Conservation (phyloP, 2,329 filamentous ascomycete genomes). For the Aureobasidium sp. region DNA sequence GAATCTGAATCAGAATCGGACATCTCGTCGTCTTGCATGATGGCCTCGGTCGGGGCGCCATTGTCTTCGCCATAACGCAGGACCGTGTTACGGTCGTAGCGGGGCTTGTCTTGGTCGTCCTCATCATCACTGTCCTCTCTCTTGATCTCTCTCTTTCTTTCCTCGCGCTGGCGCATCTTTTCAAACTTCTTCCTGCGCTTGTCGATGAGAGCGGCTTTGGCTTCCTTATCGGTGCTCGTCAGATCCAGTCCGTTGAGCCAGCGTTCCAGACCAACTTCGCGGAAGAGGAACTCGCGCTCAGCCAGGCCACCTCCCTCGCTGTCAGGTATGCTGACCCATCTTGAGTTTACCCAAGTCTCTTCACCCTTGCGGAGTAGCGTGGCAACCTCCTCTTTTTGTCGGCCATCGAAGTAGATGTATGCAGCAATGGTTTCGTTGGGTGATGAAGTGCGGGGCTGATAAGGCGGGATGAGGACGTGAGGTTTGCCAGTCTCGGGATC, state of each 20-base stretch:
- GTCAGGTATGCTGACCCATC: conserved; percentile 92
- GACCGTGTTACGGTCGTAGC: conserved; percentile 44
- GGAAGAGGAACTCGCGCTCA: conserved; percentile 93
- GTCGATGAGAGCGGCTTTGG: conserved; percentile 67
- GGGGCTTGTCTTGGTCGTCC: conserved; percentile 37
- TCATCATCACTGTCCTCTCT: conserved; percentile 46
- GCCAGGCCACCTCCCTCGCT: conserved; percentile 88
- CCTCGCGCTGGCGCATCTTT: conserved; percentile 48
- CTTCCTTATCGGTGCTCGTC: conserved; percentile 58
- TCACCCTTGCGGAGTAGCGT: conserved; percentile 86
- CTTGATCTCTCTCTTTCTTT: conserved; percentile 76
- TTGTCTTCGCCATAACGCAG: conserved; percentile 75
- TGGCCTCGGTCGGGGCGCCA: conserved; percentile 62
- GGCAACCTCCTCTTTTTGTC: conserved; percentile 92
- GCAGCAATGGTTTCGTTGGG: conserved; percentile 95
- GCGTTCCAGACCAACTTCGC: conserved; percentile 88
- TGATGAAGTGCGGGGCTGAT: conserved; percentile 84
- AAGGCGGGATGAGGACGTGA: conserved; percentile 61
- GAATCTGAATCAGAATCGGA: conserved; percentile 67
- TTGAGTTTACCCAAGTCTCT: conserved; percentile 97
- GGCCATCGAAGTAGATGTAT: conserved; percentile 97
- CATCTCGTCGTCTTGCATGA: conserved; percentile 58
- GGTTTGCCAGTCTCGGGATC: conserved; percentile 35
- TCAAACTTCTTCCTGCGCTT: conserved; percentile 38
- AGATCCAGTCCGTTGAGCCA: conserved; percentile 96